These are phyloP conservation scores for Neonectria ditissima DNA, from an alignment of 2,329 filamentous ascomycete genomes.

Conservation along the genomic window DNA sequence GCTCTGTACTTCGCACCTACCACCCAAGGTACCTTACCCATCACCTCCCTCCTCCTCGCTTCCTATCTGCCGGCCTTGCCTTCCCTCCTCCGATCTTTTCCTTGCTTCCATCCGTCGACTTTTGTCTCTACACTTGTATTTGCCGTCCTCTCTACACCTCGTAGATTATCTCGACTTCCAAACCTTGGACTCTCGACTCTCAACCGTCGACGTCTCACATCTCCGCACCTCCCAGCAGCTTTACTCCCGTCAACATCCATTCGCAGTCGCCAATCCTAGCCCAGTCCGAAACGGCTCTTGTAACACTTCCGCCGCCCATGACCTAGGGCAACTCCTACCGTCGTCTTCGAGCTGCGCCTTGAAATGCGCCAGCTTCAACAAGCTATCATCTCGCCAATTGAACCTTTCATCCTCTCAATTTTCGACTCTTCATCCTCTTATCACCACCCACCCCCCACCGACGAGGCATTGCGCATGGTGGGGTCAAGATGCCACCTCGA, in stretches of 20 bases:
- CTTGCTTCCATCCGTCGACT: constrained; percentile 25
- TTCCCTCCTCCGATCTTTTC: constrained; percentile 24
- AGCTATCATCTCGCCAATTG: constrained; percentile 48
- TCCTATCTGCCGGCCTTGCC: constrained; percentile 32
- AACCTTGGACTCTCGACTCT: constrained; percentile 17
- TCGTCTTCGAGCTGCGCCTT: constrained; percentile 39
- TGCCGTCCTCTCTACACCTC: constrained; percentile 10
- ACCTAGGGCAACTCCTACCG: constrained; percentile 37
- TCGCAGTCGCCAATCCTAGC: constrained; percentile 39
- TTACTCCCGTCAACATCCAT: constrained; percentile 28
- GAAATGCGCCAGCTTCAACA: constrained; percentile 42
- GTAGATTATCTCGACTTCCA: not conserved
- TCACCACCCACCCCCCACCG: constrained; percentile 42
- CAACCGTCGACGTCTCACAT: constrained; percentile 25
- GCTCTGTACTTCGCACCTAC: constrained; percentile 10
- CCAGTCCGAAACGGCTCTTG: constrained; percentile 43
- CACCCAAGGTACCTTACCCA: constrained; percentile 18
- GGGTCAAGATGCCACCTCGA: constrained; percentile 87
- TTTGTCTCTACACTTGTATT: constrained; percentile 15
- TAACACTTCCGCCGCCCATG: constrained; percentile 43
- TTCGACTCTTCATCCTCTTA: constrained; percentile 31
- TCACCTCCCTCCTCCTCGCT: constrained; percentile 29
- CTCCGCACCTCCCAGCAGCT: constrained; percentile 20
- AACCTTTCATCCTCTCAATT: constrained; percentile 34
- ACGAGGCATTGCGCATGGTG: constrained; percentile 61